These are phyloP conservation scores for Mycena chlorophos DNA, from an alignment of 768 basidiomycete species.

Conservation along the genomic window DNA sequence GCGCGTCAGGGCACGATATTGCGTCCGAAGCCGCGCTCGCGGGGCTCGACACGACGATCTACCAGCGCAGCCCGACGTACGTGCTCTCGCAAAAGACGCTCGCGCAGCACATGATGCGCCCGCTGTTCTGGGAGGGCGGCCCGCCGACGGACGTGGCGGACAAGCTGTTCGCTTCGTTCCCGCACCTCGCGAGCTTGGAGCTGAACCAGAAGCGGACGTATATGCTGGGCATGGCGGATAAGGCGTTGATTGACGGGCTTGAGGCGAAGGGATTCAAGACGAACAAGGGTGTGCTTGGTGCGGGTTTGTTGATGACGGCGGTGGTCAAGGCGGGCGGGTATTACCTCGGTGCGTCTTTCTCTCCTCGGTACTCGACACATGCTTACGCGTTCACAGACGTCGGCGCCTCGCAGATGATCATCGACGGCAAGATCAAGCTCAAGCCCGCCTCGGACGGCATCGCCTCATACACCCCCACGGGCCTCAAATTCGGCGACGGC, in stretches of 20 bases:
- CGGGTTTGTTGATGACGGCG: constrained; percentile 38
- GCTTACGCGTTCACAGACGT: constrained; percentile 39
- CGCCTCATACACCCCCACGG: constrained; percentile 42
- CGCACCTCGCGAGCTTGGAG: constrained; percentile 2
- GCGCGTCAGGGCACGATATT: constrained; percentile 25
- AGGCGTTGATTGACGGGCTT: constrained; percentile 48
- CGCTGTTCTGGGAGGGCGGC: constrained; percentile 37
- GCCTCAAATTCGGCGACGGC: constrained; percentile 52
- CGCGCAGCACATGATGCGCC: constrained; percentile 5
- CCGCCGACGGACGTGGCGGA: constrained; percentile 28
- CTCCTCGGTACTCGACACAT: not conserved
- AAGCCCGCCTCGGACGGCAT: constrained; percentile 60
- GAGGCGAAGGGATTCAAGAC: constrained; percentile 48
- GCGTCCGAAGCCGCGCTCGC: constrained; percentile 10
- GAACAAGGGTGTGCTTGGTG: constrained; percentile 42
- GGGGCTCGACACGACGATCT: constrained; percentile 33
- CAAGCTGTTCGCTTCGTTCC: not conserved
- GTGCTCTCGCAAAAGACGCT: constrained; percentile 40
- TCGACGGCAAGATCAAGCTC: constrained; percentile 70
- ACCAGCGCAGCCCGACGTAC: constrained; percentile 47
- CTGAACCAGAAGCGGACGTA: constrained; percentile 34
- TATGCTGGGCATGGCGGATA: constrained; percentile 44
- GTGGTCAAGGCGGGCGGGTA: constrained; percentile 46
- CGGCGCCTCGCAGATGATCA: constrained; percentile 60
- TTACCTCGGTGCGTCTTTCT: constrained; percentile 45